Evolutionary conservation across 2,329 filamentous ascomycete genomes (phyloP).

Genomic region (Neonectria neomacrospora): DNA sequence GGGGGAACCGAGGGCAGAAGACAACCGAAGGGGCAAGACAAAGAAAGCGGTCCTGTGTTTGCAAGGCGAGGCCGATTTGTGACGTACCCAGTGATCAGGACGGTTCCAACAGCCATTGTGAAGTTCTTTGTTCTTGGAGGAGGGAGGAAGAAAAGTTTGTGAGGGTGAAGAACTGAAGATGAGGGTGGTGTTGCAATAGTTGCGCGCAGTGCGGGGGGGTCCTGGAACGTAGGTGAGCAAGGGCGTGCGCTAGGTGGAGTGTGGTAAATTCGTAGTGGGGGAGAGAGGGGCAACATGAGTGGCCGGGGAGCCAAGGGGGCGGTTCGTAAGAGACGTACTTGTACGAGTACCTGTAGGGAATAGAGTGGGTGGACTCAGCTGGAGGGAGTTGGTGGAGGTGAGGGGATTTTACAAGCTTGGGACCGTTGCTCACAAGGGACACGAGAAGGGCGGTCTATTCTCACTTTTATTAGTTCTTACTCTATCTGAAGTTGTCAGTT

Average conservation of each 20-base stretch:
- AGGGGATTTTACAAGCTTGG: not conserved
- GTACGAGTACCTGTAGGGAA: not conserved
- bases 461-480: too few relatives aligned
- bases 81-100: constrained; percentile 87
- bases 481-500: too few relatives aligned
- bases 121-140: constrained; percentile 38
- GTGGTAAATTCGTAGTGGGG: constrained; percentile 14
- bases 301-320: not conserved
- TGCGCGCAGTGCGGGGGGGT: constrained; percentile 11
- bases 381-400: not conserved
- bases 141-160: constrained; percentile 27
- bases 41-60: constrained; percentile 5
- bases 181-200: constrained; percentile 15
- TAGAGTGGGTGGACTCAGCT: too few relatives aligned
- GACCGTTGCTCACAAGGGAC: not conserved
- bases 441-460: not conserved
- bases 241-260: constrained; percentile 10
- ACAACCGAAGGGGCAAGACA: constrained; percentile 5
- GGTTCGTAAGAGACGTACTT: not conserved
- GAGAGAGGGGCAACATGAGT: not conserved
- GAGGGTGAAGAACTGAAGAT: constrained; percentile 33
- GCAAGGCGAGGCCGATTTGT: constrained; percentile 20
- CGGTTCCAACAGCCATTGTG: constrained; percentile 83
- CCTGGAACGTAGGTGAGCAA: not conserved
- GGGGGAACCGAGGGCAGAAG: not conserved